Evolutionary conservation across 2,329 filamentous ascomycete species (phyloP).

Genomic region (Diaporthe australafricana): DNA sequence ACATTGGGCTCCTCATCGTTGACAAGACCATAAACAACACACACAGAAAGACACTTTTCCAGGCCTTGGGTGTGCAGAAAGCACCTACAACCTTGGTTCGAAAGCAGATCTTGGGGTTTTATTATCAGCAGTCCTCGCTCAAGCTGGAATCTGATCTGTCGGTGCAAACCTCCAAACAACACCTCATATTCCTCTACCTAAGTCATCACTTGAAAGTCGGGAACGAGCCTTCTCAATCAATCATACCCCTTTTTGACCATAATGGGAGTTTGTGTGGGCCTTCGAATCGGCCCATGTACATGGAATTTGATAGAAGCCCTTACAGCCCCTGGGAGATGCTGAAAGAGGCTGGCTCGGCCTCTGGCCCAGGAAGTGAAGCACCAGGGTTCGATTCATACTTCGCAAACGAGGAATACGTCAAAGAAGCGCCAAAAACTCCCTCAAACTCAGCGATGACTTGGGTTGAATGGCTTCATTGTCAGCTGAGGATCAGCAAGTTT

Average conservation of each 20-base stretch:
- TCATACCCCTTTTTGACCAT: background rate
- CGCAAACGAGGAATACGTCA: slow-evolving; percentile 37
- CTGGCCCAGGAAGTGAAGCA: slow-evolving; percentile 33
- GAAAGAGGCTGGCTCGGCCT: background rate
- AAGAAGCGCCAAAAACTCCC: slow-evolving; percentile 10
- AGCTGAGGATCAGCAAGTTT: background rate
- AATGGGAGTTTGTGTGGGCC: background rate
- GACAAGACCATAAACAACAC: slow-evolving; percentile 12
- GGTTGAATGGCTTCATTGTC: slow-evolving; percentile 34
- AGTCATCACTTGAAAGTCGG: slow-evolving; percentile 9
- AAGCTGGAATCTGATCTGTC: background rate
- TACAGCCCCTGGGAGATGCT: slow-evolving; percentile 39
- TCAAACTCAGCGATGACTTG: background rate
- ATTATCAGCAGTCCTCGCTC: slow-evolving; percentile 23
- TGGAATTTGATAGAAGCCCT: background rate
- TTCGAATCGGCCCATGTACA: background rate
- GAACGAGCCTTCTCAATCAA: background rate
- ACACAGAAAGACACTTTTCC: slow-evolving; percentile 26
- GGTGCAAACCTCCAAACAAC: slow-evolving; percentile 29
- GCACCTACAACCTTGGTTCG: slow-evolving; percentile 14
- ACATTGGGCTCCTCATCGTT: slow-evolving; percentile 36
- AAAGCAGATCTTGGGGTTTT: slow-evolving; percentile 32
- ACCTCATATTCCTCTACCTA: slow-evolving; percentile 41
- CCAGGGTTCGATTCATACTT: slow-evolving; percentile 28
- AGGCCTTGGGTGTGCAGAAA: slow-evolving; percentile 17